phyloP scores from a whole-genome alignment of 1,139 yeast genomes.

The Geotrichum klebahnii region DNA sequence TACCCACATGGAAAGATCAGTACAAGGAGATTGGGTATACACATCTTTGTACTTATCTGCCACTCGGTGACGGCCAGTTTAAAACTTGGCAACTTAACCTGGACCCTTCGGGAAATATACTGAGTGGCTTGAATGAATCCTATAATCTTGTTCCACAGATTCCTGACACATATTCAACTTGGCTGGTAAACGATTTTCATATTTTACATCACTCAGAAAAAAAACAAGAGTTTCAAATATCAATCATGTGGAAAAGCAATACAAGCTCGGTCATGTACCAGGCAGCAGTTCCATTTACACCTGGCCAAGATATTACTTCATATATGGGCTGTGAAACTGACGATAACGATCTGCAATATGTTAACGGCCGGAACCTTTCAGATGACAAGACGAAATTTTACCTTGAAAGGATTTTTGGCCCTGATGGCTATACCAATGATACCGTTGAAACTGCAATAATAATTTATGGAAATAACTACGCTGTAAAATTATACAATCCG shows the following conservation, averaged over 20 bases:
- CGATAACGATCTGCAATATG: conserved; percentile 13
- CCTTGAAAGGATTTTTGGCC: conserved; percentile 46
- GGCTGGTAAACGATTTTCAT: conserved; percentile 46
- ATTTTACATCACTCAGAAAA: conserved; percentile 20
- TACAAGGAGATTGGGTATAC: conserved; percentile 14
- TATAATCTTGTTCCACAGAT: conserved; percentile 32
- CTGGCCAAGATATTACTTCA: conserved; percentile 5
- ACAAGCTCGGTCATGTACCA: conserved; percentile 48
- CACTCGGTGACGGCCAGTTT: conserved; percentile 46
- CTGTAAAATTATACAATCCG: conserved; percentile 13
- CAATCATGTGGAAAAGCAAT: conserved; percentile 62
- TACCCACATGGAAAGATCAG: conserved; percentile 5
- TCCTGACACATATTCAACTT: conserved; percentile 43
- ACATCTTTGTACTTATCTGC: conserved; percentile 40
- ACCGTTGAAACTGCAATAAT: conserved; percentile 46
- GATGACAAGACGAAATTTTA: conserved; percentile 42
- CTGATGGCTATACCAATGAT: conserved; percentile 46
- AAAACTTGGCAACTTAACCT: conserved; percentile 42
- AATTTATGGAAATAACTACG: conserved; percentile 38
- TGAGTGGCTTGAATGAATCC: conserved; percentile 36
- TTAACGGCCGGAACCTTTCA: conserved; percentile 12
- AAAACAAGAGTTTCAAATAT: conserved; percentile 32
- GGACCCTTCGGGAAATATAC: conserved; percentile 22
- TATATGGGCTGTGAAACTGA: conserved; percentile 13
- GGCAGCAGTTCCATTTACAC: conserved; percentile 8